These are phyloP conservation scores for Blastocystis sp. DNA, from an alignment of 352 stramenopile genomes.

Conservation along the genomic window DNA sequence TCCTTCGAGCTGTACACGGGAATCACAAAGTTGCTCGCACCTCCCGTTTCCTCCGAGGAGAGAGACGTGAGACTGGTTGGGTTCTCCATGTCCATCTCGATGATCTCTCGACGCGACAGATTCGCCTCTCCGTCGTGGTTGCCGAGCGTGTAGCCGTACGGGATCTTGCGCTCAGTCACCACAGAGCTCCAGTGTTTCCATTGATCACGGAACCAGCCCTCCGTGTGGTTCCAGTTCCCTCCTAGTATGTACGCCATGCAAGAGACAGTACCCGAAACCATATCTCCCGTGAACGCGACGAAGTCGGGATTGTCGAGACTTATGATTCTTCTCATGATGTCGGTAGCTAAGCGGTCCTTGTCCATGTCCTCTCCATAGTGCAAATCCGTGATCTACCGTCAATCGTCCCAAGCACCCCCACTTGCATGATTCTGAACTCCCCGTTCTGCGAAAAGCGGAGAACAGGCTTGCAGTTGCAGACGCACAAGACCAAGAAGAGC, in stretches of 20 bases:
- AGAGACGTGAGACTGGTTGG: constrained; percentile 50
- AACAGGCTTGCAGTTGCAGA: background rate
- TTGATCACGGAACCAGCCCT: constrained; percentile 41
- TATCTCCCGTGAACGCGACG: constrained; percentile 74
- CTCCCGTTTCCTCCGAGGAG: background rate
- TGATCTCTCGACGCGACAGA: constrained; percentile 36
- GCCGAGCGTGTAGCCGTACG: constrained; percentile 58
- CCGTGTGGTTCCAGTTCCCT: constrained; percentile 64
- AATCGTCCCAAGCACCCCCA: background rate
- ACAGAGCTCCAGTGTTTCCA: constrained; percentile 32
- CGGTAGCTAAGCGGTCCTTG: constrained; percentile 13
- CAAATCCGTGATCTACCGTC: constrained; percentile 43
- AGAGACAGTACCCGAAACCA: constrained; percentile 19
- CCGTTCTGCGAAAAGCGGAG: constrained; percentile 48
- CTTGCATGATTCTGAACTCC: constrained; percentile 56
- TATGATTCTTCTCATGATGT: constrained; percentile 27
- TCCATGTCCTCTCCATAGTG: constrained; percentile 51
- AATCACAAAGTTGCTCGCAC: constrained; percentile 43
- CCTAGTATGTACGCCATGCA: background rate
- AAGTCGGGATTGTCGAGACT: constrained; percentile 54
- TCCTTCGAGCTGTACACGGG: constrained; percentile 58
- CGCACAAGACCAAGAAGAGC: no score
- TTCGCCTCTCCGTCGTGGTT: constrained; percentile 71
- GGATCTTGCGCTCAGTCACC: constrained; percentile 14
- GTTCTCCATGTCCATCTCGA: constrained; percentile 49